phyloP scores from a whole-genome alignment of 495 filamentous ascomycete species.

The Geoglossum glabrum region DNA sequence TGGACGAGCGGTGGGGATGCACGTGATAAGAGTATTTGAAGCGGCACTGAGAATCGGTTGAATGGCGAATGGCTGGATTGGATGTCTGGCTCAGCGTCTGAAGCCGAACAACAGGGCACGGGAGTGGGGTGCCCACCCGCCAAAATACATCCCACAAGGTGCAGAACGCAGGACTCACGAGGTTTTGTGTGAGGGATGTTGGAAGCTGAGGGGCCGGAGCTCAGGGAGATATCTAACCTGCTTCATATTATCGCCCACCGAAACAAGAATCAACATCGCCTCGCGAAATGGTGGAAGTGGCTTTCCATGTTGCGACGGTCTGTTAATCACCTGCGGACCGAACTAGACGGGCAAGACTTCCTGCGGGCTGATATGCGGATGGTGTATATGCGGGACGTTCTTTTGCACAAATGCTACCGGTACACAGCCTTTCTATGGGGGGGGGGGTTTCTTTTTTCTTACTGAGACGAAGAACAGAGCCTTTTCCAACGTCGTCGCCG shows the following conservation, averaged over 20 bases:
- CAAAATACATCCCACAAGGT: too few species aligned
- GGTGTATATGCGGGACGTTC: background rate
- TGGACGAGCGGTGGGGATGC: too few species aligned
- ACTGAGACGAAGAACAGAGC: constrained; percentile 21
- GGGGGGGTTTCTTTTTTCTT: background rate
- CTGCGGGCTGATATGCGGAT: background rate
- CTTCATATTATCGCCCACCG: constrained; percentile 52
- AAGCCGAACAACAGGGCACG: too few species aligned
- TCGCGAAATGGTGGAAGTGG: constrained; percentile 52
- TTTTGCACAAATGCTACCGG: constrained; percentile 1
- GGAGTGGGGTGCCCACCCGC: too few species aligned
- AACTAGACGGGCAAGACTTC: background rate
- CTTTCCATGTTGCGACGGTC: constrained; percentile 45
- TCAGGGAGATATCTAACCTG: constrained; percentile 16
- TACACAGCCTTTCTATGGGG: background rate
- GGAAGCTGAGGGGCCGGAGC: background rate
- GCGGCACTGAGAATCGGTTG: too few species aligned
- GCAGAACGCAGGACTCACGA: too few species aligned
- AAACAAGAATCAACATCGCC: constrained; percentile 65
- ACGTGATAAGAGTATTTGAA: too few species aligned
- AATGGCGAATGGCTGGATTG: too few species aligned
- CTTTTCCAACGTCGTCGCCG: constrained; percentile 49
- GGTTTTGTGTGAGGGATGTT: background rate
- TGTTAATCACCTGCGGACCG: constrained; percentile 25
- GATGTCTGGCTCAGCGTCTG: too few species aligned